A percentile compares a stretch with the other conserved stretches of the same genome.
Conservation (phyloP, 1,284 basidiomycete species). For the Phylloporus gajari region DNA sequence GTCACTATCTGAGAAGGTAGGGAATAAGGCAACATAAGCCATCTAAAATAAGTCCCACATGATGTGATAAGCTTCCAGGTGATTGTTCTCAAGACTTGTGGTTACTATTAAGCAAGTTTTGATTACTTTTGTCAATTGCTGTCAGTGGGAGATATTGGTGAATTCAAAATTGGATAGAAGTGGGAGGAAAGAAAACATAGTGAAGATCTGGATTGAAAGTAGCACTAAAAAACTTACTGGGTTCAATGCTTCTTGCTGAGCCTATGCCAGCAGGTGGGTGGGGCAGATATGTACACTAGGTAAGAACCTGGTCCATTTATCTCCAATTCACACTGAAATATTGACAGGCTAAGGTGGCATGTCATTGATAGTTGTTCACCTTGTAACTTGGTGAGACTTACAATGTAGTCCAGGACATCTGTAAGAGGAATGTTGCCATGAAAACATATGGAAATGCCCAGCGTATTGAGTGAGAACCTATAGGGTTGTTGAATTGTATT, state of each 20-base stretch:
- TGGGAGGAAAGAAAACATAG: constrained; percentile 12
- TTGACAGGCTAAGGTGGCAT: constrained; percentile 6
- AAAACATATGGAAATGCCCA: constrained; percentile 7
- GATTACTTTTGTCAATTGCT: constrained; percentile 6
- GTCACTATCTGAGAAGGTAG: constrained; percentile 13
- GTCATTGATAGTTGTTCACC: background rate
- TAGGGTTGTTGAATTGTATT: background rate
- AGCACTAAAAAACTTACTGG: constrained; percentile 7
- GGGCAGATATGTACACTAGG: background rate
- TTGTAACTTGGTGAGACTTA: background rate
- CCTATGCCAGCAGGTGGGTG: background rate
- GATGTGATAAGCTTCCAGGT: background rate
- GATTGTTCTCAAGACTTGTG: background rate
- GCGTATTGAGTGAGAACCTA: constrained; percentile 3
- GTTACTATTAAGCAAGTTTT: constrained; percentile 1
- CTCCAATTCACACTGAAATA: constrained; percentile 1
- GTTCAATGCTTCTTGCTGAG: background rate
- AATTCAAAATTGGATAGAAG: constrained; percentile 7
- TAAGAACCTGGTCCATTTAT: constrained; percentile 7
- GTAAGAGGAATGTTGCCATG: background rate
- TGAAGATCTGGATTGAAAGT: background rate
- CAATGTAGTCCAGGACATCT: background rate
- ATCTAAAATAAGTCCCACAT: constrained; percentile 22
- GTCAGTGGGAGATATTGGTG: background rate
- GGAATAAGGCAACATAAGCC: constrained; percentile 16